Conservation (phyloP, 192 early-diverging fungal genomes). For the Dispira parvispora region DNA sequence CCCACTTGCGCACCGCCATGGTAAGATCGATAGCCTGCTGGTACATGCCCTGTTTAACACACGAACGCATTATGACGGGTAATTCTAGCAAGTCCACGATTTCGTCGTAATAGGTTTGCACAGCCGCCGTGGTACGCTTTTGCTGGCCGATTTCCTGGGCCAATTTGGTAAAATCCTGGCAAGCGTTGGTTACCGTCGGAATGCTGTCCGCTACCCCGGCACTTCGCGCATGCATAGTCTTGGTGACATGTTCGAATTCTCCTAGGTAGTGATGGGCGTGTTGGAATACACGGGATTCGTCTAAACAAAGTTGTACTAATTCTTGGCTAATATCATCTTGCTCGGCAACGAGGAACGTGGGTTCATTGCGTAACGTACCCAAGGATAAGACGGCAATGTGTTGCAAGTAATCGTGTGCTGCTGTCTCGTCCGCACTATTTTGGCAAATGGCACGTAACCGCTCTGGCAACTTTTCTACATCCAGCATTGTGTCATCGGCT, state of each 20-base stretch:
- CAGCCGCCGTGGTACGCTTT: background rate
- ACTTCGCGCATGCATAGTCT: background rate
- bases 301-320: slow-evolving; percentile 5
- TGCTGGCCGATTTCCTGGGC: background rate
- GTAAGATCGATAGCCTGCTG: slow-evolving; percentile 2
- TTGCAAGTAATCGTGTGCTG: background rate
- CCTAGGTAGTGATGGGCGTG: slow-evolving; percentile 2
- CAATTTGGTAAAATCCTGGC: background rate
- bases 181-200: background rate
- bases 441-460: no score
- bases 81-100: background rate
- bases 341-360: background rate
- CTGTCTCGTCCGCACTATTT: no score
- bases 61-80: background rate
- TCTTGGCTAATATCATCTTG: slow-evolving; percentile 1
- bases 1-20: background rate
- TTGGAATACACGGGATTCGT: background rate
- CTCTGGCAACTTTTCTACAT: no score
- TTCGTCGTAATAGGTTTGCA: background rate
- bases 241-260: background rate
- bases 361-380: slow-evolving; percentile 5
- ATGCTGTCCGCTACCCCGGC: background rate
- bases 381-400: background rate
- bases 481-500: no score
- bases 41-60: background rate